Base-by-base conservation (phyloP, 345 rosid species). In the Cochlearia excelsa region DNA sequence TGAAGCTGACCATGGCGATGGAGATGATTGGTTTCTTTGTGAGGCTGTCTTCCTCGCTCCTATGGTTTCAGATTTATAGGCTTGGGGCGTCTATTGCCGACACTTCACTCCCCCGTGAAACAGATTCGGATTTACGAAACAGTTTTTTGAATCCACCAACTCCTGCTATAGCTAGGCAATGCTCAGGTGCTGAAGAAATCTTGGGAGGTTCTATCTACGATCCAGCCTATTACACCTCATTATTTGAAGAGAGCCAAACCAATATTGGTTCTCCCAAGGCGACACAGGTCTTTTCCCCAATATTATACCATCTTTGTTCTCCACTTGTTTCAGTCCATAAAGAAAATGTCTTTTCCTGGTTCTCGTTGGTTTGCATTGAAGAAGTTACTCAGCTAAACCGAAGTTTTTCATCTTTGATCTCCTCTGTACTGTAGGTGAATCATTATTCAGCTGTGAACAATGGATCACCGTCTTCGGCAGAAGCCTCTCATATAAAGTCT, bases 11-110 rank as follows among this genome's bases (percentile, higher is more conserved):
- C 5, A 52, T 93, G 75, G 84, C 88, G 0, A 90, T 89, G 99
- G 84, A 89, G 68, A 82, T 84, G 60, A 56, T 82, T 67, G 99
- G 97, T 3, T 87, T 85, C 75, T 74, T 78, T 26, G 83, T 85
- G 62, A 78, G 99, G 82, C 69, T 93, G 3, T 85, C 83, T 0
- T 93, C 96, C 30, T 82, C 96, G 0, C 70, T 93, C n/a, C 52
- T 89, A 11, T 93, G 99, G 99, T 78, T 87, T 80, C 97, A 93
- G 83, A 93, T 93, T 42, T 93, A 89, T 63, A 78, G 90, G 63
- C 74, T 93, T 30, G 99, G 99, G 3, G 83, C 81, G 61, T 78
- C 89, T 10, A 63, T 59, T 30, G 74, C 74, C 3, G 85, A 82
- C 34, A 68, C 62, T 40, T 62, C 76, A 2, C 73, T 61, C 46